Evolutionary conservation across 1,139 yeast species (phyloP), one percentile per base, ranked within the genome.

Genomic region (Saccharomyces hybrid): DNA sequence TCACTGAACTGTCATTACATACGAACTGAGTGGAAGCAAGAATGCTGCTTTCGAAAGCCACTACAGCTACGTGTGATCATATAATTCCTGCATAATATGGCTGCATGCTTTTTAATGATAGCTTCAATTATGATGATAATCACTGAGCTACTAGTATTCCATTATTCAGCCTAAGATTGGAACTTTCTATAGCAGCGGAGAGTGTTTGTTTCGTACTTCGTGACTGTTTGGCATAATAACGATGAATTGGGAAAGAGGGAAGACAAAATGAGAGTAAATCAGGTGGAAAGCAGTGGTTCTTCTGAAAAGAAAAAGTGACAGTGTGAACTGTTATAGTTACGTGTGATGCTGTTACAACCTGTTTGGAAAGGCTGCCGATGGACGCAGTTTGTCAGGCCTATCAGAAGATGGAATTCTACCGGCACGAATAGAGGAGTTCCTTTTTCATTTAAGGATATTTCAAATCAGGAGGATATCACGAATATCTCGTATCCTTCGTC

Each of bases 401-500:
- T 38, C 26, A 38, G 25, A 38, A 38, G 44, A 16, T 38, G 44
- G 44, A 38, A 38, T 20, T 38, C 44, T 11, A 16, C 44, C n/a
- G 25, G 25, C 13, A 16, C 44, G 44, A 38, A 38, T 20, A 25
- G n/a, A 16, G 26, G 25, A 38, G 20, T 3, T 9, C 25, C 23
- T 14, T 38, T 16, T 38, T 38, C 44, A 7, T 38, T 38, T 11
- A 38, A 38, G 44, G 44, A 38, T 13, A 16, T 38, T 20, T 38
- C 44, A 4, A 41, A 13, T 9, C 44, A 41, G 13, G 49, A n/a
- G 23, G 49, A 44, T 25, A 44, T 50, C 27, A 26, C 52, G 30
- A 50, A 50, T 30, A 50, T 50, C 14, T 34, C 47, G 7, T 44
- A 44, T 44, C 52, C 44, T 38, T 38, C 44, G 25, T 9, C 44